phyloP scores from a whole-genome alignment of 257 asterid genomes.

The Nicotiana tomentosiformis region DNA sequence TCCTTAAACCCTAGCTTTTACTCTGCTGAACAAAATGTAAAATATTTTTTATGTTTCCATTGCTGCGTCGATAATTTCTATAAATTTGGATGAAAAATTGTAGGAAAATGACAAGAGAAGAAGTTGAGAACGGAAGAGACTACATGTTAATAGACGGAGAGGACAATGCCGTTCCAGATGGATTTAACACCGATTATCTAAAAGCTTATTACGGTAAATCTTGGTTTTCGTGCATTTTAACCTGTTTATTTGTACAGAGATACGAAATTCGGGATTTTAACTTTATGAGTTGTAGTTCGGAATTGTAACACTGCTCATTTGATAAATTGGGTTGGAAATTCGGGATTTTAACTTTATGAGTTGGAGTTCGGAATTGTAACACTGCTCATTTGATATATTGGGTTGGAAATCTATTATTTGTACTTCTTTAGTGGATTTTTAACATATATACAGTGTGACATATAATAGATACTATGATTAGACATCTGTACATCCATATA shows the following conservation, averaged over 20 bases:
- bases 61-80: not conserved
- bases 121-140: constrained; percentile 36
- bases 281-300: too few species aligned
- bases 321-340: not conserved
- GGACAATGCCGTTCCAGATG: constrained; percentile 37
- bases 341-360: not conserved
- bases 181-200: constrained; percentile 63
- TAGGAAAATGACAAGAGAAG: constrained; percentile 36
- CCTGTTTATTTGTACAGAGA: not conserved
- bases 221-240: not conserved
- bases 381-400: not conserved
- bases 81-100: not conserved
- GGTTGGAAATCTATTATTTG: not conserved
- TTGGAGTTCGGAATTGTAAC: not conserved
- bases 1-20: not conserved
- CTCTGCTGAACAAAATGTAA: not conserved
- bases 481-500: not conserved
- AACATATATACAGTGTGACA: not conserved
- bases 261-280: not conserved
- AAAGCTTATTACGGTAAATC: constrained; percentile 58
- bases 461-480: not conserved
- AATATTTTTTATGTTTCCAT: not conserved
- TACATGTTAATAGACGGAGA: constrained; percentile 59
- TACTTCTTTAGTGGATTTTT: not conserved
- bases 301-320: too few species aligned